Base-by-base conservation (phyloP, 169 alveolate species). In the Plasmodium berghei region DNA sequence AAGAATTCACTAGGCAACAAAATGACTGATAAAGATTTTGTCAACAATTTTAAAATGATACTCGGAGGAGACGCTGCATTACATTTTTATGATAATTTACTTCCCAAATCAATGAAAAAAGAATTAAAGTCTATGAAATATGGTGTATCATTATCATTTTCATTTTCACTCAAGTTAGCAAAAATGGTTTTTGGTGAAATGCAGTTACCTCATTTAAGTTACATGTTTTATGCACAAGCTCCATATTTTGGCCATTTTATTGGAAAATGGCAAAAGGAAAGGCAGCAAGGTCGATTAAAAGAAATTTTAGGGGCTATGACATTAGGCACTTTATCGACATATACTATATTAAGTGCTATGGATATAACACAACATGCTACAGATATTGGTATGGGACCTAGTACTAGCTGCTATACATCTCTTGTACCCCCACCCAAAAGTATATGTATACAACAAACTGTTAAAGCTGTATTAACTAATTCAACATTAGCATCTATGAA, bases 241-340 rank as follows among this genome's bases (percentile, higher is more conserved):
- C 96, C 96, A 10, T 94, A 94, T 59, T 92, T 94, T 83, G 96
- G 96, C 1, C 92, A 94, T 58, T 89, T 94, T 71, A 85, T 92
- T 16, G 93, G 93, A 22, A 73, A 91, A 72, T 94, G 96, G 96
- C 92, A 88, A 48, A 89, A 75, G 18, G 92, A 92, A 69, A 86
- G 96, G 58, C 89, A 94, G 67, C 40, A 89, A 59, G 87, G 93
- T 45, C 72, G 90, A 56, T 56, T 74, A 28, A 92, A 90, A 72
- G 94, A 88, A 61, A 75, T 94, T 22, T 88, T 92, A 48, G 70
- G 92, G 6, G 89, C 87, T 73, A 75, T 94, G 69, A 91, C 94
- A 10, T 56, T 94, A 49, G 96, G 96, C n/a, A 80, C 95, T 18
- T 90, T 94, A 92, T 94, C 96, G 28, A 80, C 95, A 5, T 92